Conservation (phyloP, 495 filamentous ascomycete species). For the Xylaria acuta region DNA sequence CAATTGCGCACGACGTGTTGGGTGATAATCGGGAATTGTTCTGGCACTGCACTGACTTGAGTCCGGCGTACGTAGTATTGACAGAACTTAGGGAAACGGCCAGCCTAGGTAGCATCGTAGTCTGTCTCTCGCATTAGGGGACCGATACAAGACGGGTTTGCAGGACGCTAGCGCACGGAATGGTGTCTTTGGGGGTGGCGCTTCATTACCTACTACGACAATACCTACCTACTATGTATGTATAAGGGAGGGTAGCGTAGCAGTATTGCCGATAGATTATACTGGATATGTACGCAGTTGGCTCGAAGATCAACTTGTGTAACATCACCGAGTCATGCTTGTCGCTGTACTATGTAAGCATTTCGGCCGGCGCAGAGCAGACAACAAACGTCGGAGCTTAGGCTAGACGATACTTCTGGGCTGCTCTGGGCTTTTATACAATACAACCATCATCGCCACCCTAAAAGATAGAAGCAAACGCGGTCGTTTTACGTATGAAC, state of each 20-base stretch:
- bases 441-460: not conserved
- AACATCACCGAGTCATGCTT: not conserved
- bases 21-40: not conserved
- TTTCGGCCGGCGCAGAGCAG: no score
- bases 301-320: not conserved
- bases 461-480: not conserved
- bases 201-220: not conserved
- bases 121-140: not conserved
- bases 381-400: not conserved
- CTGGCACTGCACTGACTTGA: not conserved
- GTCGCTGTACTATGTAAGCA: not conserved
- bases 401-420: no score
- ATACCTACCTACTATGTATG: not conserved
- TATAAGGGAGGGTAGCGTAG: not conserved
- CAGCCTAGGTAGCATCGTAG: not conserved
- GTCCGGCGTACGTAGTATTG: not conserved
- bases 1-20: not conserved
- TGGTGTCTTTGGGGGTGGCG: conserved; percentile 2
- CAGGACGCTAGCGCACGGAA: not conserved
- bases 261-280: not conserved
- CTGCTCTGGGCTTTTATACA: not conserved
- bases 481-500: not conserved
- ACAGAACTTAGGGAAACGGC: not conserved
- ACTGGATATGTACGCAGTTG: not conserved
- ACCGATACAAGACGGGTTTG: not conserved